Evolutionary conservation across 768 basidiomycete species (phyloP).

Genomic region (Chalciporus chontae): DNA sequence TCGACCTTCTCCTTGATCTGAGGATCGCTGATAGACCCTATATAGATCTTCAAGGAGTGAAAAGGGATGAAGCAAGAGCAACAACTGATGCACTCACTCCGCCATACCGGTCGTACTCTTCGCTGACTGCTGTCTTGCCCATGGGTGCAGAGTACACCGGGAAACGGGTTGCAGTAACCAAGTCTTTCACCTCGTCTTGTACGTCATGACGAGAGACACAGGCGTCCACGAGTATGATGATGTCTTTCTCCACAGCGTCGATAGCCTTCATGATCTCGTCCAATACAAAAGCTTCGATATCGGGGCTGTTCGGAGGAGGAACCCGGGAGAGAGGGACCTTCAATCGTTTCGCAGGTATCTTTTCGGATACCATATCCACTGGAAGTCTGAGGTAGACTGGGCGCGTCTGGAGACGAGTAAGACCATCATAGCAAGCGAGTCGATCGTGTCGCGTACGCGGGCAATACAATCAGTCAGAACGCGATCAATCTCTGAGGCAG

Average conservation of each 20-base stretch:
- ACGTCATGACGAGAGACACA: slow-evolving; percentile 74
- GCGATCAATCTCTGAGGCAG: slow-evolving; percentile 73
- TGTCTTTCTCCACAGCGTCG: slow-evolving; percentile 54
- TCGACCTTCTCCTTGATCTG: slow-evolving; percentile 71
- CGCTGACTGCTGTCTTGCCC: slow-evolving; percentile 78
- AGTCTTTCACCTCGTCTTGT: slow-evolving; percentile 55
- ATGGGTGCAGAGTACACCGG: slow-evolving; percentile 75
- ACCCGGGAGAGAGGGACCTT: slow-evolving; percentile 51
- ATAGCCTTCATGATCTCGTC: slow-evolving; percentile 67
- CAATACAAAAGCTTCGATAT: slow-evolving; percentile 65
- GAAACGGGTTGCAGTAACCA: slow-evolving; percentile 62
- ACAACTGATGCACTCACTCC: slow-evolving; percentile 50
- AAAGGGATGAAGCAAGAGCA: background rate
- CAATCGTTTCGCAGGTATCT: slow-evolving; percentile 64
- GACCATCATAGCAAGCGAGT: background rate
- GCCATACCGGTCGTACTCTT: slow-evolving; percentile 69
- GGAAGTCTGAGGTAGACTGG: slow-evolving; percentile 89
- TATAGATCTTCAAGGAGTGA: slow-evolving; percentile 55
- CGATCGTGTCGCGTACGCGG: slow-evolving; percentile 33
- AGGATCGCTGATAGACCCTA: slow-evolving; percentile 67
- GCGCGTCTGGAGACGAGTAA: slow-evolving; percentile 48
- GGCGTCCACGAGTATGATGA: slow-evolving; percentile 77
- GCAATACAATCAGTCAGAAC: slow-evolving; percentile 68
- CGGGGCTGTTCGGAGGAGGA: slow-evolving; percentile 50
- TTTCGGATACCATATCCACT: slow-evolving; percentile 70